Base-by-base conservation (phyloP, 2,329 filamentous ascomycete genomes). In the Didymella keratinophila region DNA sequence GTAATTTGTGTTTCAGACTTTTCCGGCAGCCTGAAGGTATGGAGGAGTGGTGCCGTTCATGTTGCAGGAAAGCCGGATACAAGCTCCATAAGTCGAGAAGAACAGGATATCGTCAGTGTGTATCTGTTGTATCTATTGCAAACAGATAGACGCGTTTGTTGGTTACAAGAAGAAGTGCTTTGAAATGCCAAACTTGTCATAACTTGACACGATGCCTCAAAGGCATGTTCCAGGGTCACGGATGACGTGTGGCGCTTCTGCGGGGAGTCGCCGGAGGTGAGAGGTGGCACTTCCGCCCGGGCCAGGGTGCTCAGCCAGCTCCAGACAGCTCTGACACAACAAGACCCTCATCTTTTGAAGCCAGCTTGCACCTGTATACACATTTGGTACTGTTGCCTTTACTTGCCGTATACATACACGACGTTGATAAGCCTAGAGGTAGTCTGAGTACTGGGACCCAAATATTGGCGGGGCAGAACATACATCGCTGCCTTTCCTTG, bases 251-350 rank as follows among this genome's bases (percentile, higher is more conserved):
- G 27, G 45, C 18, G 27, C 14, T 21, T 27, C 23, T 58, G 56
- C 56, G 56, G 56, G 30, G 56, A 51, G 45, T 21, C 14, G 34
- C 56, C 23, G 56, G 56, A 58, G 56, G 56, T 58, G 49, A 44
- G 49, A 37, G 34, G 44, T 58, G 55, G 55, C 55, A 52, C 34
- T 34, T 34, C 50, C 56, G 56, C 56, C 50, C 37, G 50, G 51
- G 41, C 55, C 58, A 58, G 46, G 39, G 34, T 58, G 18, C 52
- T 52, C 44, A 28, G 51, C 46, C 51, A 48, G 12, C 30, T 60
- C 43, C 57, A 55, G 63, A 67, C 65, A 60, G 56, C 56, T 65
- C 52, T 61, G 62, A 65, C 51, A 68, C 66, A 62, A 25, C 36
- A 58, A 63, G 46, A 55, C 42, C 53, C 36, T 60, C 49, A 54